These are phyloP conservation scores for Dioscorea cayenensis DNA, from an alignment of 116 monocot genomes.

Conservation along the genomic window DNA sequence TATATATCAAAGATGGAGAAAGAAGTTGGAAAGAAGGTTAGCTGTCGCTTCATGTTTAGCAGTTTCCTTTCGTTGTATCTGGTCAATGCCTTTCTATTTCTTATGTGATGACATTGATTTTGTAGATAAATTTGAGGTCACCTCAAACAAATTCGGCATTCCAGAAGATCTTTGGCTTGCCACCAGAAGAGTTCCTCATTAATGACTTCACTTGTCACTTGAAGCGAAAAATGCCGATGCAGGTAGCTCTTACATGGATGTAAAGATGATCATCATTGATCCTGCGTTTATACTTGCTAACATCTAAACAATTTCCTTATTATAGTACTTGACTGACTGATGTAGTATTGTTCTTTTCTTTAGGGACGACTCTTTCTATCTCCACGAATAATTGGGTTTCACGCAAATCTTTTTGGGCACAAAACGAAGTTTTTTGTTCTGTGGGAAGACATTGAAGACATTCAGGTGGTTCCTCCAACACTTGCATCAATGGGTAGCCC, in stretches of 20 bases:
- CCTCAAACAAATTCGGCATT: slow-evolving; percentile 89
- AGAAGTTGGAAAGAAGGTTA: slow-evolving; percentile 94
- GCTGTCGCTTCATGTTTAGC: background rate
- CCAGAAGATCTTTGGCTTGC: slow-evolving; percentile 86
- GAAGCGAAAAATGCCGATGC: slow-evolving; percentile 96
- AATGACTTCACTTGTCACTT: slow-evolving; percentile 96
- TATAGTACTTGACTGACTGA: background rate
- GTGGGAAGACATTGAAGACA: slow-evolving; percentile 98
- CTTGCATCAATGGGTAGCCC: slow-evolving; percentile 81
- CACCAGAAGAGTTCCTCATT: slow-evolving; percentile 94
- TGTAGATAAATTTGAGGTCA: slow-evolving; percentile 81
- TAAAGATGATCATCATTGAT: background rate
- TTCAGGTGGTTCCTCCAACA: slow-evolving; percentile 65
- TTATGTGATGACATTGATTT: background rate
- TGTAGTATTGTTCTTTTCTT: slow-evolving; percentile 1
- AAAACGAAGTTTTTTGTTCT: slow-evolving; percentile 96
- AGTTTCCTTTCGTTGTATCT: background rate
- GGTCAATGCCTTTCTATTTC: background rate
- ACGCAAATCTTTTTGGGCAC: slow-evolving; percentile 89
- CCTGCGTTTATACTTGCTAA: background rate
- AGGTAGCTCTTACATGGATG: slow-evolving; percentile 32
- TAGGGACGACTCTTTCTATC: slow-evolving; percentile 93
- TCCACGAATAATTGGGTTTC: slow-evolving; percentile 89
- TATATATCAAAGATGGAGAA: slow-evolving; percentile 89
- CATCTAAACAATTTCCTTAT: background rate